Evolutionary conservation across 2,329 filamentous ascomycete species (phyloP), one percentile per base, ranked within the genome.

Genomic region (Phaeosphaeriaceae sp.): DNA sequence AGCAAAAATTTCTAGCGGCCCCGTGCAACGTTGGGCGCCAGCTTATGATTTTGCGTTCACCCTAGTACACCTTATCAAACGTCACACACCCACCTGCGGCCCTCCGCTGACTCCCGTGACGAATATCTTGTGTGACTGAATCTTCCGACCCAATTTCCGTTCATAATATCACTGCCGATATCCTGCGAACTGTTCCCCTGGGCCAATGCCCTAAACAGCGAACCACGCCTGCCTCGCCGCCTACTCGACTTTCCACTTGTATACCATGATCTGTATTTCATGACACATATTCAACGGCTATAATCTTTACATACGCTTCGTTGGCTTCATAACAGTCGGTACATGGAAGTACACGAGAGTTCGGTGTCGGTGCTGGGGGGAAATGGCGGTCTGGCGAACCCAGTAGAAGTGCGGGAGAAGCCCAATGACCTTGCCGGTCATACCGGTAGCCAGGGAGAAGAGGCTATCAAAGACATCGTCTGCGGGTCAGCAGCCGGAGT

Each of bases 401-500:
- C 58, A 51, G 42, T 60, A 40, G 56, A 52, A 18, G 47, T 58
- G 47, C 61, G 64, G 40, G 61, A 69, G 17, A 46, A 28, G 26
- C 50, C 45, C 38, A 45, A 50, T 17, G 37, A 50, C 39, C 34
- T 55, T 32, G 39, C 53, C 33, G 56, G 48, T 23, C 55, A 60
- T 7, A 45, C 49, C 15, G 45, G 48, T 37, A 63, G 74, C 48
- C 80, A 84, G 64, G 80, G 80, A 41, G 60, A 80, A 23, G 88
- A 94, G 66, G 90, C 90, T 4, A 66, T 93, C 33, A 92, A 96
- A 74, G 92, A 97, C 68, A 84, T 99, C 47, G 69, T 87, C 9
- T 97, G 91, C 72, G 94, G 94, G 71, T 97, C 93, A 50, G 85
- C 92, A 75, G 92, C 93, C 46, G 94, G 94, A 52, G 85, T 95